Evolutionary conservation across 2,329 filamentous ascomycete genomes (phyloP), one percentile per base, ranked within the genome.

Genomic region (Calonectria montana): DNA sequence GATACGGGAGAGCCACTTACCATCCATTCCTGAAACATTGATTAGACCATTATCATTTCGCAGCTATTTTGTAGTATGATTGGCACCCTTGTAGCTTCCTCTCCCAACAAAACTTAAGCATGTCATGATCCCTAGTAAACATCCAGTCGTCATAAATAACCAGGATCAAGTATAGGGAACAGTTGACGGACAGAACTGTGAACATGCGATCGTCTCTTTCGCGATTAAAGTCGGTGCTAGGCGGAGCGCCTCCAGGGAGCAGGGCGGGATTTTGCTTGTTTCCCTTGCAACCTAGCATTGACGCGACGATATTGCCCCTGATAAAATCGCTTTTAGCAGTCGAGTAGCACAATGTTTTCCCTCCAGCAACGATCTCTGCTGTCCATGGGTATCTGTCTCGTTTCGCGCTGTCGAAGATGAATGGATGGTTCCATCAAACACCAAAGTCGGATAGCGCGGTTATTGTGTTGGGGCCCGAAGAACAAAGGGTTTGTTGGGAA

Each of bases 341-440:
- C 3, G 65, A 61, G 13, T 66, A 67, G 13, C 61, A 48, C 21
- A 62, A 18, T 9, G 50, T 50, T 55, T 67, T 67, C 12, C 43
- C 53, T 2, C 65, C 65, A 18, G 45, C 50, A 23, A 67, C 48
- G 13, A 67, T 61, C 12, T 57, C 53, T 18, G 65, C 55, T 2
- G 53, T 61, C 65, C 50, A 61, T 8, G 65, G 53, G n/a, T 67
- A 61, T 16, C 65, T 53, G 18, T 61, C 65, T 67, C 65, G 65
- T 47, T 62, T 67, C 4, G 65, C 65, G 21, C 53, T 53, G 12
- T 61, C 50, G 18, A 61, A 50, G n/a, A 67, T 67, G 53, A 67
- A 61, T 1, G 65, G 53, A 8, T 67, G 64, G 18, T 67, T 57
- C 48, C 64, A 59, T 35, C 65, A 29, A 15, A 61, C 53, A 12